These are phyloP conservation scores for Botryotinia calthae DNA, from an alignment of 2,329 filamentous ascomycete genomes.

Conservation along the genomic window DNA sequence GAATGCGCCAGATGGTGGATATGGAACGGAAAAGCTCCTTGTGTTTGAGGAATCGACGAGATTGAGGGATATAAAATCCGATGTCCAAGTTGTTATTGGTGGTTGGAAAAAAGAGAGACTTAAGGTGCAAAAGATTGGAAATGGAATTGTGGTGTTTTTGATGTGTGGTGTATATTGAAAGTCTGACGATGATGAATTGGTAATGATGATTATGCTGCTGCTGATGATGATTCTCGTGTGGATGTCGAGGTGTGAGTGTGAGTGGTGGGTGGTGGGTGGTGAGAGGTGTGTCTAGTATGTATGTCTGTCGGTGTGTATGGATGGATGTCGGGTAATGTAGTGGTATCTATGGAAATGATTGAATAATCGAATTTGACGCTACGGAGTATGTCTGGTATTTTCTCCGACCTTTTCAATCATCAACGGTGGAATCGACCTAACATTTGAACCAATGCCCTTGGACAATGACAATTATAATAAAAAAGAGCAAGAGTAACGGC, in stretches of 20 bases:
- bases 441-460: neutral
- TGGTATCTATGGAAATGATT: slow-evolving; percentile 3
- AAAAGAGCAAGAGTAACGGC: neutral
- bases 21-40: neutral
- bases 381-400: neutral
- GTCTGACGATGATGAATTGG: neutral
- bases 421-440: neutral
- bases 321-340: neutral
- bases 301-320: neutral
- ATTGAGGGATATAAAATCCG: neutral
- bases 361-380: slow-evolving; percentile 1
- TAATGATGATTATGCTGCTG: neutral
- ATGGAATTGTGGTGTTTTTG: neutral
- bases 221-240: neutral
- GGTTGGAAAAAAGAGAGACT: neutral
- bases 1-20: neutral
- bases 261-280: too few species aligned
- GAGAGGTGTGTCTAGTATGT: too few species aligned
- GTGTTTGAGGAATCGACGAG: neutral
- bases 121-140: neutral
- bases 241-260: neutral
- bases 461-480: neutral
- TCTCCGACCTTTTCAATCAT: neutral
- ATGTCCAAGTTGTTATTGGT: neutral
- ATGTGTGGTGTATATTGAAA: neutral